phyloP scores from a whole-genome alignment of 139 green algal genomes.

The Chlamydomonas incerta region DNA sequence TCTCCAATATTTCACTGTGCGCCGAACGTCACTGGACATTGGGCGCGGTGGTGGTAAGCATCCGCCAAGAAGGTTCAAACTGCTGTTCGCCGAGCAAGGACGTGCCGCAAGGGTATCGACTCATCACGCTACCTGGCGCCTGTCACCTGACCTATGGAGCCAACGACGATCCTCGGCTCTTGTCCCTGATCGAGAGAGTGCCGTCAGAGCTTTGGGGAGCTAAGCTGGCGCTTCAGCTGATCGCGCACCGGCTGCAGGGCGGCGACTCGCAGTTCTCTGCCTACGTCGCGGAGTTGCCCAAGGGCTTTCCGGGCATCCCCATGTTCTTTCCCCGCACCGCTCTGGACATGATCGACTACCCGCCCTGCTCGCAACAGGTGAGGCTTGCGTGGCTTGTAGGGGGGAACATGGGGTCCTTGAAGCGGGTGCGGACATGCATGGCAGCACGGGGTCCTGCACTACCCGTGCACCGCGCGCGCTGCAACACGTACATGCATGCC shows the following conservation, averaged over 20 bases:
- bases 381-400: too few species aligned
- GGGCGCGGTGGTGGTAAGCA: too few species aligned
- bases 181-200: constrained; percentile 74
- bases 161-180: constrained; percentile 57
- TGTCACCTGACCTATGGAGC: constrained; percentile 78
- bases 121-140: constrained; percentile 46
- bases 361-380: too few species aligned
- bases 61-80: too few species aligned
- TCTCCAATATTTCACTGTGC: too few species aligned
- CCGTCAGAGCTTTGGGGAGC: constrained; percentile 84
- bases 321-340: constrained; percentile 79
- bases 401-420: too few species aligned
- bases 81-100: too few species aligned
- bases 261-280: constrained; percentile 53
- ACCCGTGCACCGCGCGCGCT: too few species aligned
- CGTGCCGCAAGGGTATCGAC: not conserved
- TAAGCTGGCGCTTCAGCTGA: constrained; percentile 66
- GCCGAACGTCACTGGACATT: too few species aligned
- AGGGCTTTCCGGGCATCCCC: constrained; percentile 75
- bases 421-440: too few species aligned
- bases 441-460: too few species aligned
- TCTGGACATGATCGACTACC: constrained; percentile 77
- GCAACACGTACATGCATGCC: too few species aligned
- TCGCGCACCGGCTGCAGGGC: constrained; percentile 46
- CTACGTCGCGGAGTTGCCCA: constrained; percentile 80